phyloP scores from a whole-genome alignment of 768 basidiomycete species.

The Boletellus ananiceps region DNA sequence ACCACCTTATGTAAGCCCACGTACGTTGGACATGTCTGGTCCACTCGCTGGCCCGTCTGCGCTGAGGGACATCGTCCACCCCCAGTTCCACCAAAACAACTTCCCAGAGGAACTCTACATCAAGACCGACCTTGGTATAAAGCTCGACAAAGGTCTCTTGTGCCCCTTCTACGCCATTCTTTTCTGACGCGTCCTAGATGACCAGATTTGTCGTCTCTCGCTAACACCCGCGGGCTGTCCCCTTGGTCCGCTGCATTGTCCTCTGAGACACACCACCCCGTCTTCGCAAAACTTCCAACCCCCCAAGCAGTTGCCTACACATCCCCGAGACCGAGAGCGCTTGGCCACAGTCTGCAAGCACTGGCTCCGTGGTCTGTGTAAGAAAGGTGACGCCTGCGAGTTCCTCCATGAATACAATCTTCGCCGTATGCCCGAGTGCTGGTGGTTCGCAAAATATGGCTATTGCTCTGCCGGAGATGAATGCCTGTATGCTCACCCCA shows the following conservation, averaged over 20 bases:
- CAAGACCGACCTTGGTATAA: constrained; percentile 78
- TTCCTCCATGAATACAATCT: constrained; percentile 99
- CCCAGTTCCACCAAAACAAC: constrained; percentile 94
- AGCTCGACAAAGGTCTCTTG: constrained; percentile 80
- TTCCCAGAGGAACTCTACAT: constrained; percentile 76
- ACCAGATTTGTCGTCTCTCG: constrained; percentile 87
- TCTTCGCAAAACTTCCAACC: constrained; percentile 88
- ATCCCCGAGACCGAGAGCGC: constrained; percentile 79
- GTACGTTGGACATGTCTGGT: constrained; percentile 30
- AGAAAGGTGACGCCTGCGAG: constrained; percentile 97
- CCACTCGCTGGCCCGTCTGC: constrained; percentile 54
- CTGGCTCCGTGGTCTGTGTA: constrained; percentile 96
- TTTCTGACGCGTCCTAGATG: constrained; percentile 49
- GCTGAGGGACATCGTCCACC: constrained; percentile 68
- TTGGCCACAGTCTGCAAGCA: constrained; percentile 96
- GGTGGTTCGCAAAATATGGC: constrained; percentile 98
- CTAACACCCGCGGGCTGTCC: constrained; percentile 84
- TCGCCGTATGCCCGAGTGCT: constrained; percentile 96
- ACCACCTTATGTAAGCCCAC: constrained; percentile 9
- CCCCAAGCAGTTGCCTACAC: constrained; percentile 73
- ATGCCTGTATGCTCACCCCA: constrained; percentile 94
- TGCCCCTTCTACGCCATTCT: background rate
- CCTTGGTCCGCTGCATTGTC: constrained; percentile 87
- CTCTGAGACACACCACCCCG: constrained; percentile 86
- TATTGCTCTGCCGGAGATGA: constrained; percentile 97